phyloP scores from a whole-genome alignment of 73 alveolate genomes.

The Symbiodinium natans region DNA sequence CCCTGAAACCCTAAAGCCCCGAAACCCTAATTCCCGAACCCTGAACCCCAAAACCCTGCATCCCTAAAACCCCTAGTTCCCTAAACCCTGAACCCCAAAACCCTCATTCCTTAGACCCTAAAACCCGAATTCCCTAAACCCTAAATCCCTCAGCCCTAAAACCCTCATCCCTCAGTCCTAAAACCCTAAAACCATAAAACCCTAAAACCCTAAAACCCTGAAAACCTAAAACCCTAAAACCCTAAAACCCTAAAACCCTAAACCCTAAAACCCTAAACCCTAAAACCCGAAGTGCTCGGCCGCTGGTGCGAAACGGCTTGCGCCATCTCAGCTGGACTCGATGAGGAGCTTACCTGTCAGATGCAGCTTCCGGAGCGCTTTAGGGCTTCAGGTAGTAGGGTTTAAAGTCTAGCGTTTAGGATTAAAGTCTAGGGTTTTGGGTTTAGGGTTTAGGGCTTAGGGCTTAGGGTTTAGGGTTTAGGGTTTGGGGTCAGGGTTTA shows the following conservation, averaged over 20 bases:
- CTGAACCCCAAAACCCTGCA: too few species aligned
- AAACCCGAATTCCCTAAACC: too few species aligned
- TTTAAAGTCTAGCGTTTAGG: too few species aligned
- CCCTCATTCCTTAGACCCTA: not conserved
- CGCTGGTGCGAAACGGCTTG: not conserved
- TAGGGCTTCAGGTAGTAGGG: too few species aligned
- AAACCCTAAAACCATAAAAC: not conserved
- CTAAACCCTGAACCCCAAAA: not conserved
- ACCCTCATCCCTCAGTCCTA: too few species aligned
- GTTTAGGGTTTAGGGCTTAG: not conserved
- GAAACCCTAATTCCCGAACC: too few species aligned
- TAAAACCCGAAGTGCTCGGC: not conserved
- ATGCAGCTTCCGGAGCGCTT: too few species aligned
- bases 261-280: not conserved
- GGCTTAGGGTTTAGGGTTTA: not conserved
- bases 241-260: not conserved
- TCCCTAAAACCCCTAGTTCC: not conserved
- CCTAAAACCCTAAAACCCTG: not conserved
- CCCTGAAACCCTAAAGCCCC: too few species aligned
- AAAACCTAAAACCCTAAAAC: not conserved
- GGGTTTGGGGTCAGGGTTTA: not conserved
- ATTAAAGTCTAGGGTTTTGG: too few species aligned
- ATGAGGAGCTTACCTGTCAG: constrained; percentile 63
- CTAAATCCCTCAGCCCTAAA: too few species aligned
- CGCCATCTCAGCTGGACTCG: constrained; percentile 34